Conservation (phyloP, 2,329 filamentous ascomycete species). For the Hypocreales sp. region DNA sequence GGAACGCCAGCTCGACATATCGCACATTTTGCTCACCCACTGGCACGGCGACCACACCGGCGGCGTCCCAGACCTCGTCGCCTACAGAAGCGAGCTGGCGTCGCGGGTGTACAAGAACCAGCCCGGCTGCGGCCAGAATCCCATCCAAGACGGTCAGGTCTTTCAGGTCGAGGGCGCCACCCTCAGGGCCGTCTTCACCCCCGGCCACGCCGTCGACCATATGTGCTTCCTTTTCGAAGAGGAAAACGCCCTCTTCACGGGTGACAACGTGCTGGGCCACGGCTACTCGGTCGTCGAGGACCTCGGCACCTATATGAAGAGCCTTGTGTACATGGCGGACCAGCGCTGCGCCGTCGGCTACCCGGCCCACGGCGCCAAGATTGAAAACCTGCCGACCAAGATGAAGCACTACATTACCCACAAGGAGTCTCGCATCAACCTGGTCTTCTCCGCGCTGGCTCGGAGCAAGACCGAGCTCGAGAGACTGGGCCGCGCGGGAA, state of each 20-base stretch:
- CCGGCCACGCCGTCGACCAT: slow-evolving; percentile 69
- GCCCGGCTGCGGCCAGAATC: slow-evolving; percentile 31
- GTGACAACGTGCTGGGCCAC: slow-evolving; percentile 77
- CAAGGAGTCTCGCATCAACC: slow-evolving; percentile 65
- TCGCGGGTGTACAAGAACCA: slow-evolving; percentile 57
- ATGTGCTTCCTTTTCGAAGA: slow-evolving; percentile 64
- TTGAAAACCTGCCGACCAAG: slow-evolving; percentile 55
- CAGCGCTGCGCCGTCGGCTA: slow-evolving; percentile 58
- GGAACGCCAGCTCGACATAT: too few relatives aligned
- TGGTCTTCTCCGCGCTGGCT: too few relatives aligned
- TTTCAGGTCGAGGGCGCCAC: slow-evolving; percentile 47
- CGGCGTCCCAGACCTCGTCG: slow-evolving; percentile 55
- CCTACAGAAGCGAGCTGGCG: slow-evolving; percentile 44
- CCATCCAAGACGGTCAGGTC: slow-evolving; percentile 32
- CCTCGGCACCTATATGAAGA: slow-evolving; percentile 50
- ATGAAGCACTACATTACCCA: slow-evolving; percentile 76
- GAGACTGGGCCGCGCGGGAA: too few relatives aligned
- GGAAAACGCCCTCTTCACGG: slow-evolving; percentile 74
- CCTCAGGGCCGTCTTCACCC: slow-evolving; percentile 44
- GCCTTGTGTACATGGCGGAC: slow-evolving; percentile 51
- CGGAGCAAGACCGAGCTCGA: too few relatives aligned
- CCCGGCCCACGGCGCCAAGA: slow-evolving; percentile 71
- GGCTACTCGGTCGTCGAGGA: slow-evolving; percentile 79
- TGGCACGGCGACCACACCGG: slow-evolving; percentile 82
- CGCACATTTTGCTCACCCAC: slow-evolving; percentile 54